Percentiles rank a stretch among this genome's conserved stretches.
phyloP scores from a whole-genome alignment of 2,329 filamentous ascomycete genomes.

The Spiromastix sp. region DNA sequence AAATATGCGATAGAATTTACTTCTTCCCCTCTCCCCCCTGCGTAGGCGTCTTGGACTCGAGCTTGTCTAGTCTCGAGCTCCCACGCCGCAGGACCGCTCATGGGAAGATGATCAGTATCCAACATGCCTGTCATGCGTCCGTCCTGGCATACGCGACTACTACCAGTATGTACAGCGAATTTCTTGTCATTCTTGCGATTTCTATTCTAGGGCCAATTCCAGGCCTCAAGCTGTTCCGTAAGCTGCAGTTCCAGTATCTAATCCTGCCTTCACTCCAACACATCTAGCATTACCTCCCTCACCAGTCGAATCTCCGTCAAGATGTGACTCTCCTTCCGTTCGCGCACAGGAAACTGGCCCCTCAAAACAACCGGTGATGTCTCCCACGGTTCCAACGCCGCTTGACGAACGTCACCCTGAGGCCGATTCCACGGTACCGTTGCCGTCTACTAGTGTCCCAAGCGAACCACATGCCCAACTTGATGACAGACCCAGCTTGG shows the following conservation, averaged over 20 bases:
- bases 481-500: no score
- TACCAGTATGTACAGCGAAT: constrained; percentile 24
- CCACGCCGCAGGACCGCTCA: constrained; percentile 22
- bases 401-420: not conserved
- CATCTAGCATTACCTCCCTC: constrained; percentile 22
- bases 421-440: constrained; percentile 2
- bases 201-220: no score
- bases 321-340: constrained; percentile 23
- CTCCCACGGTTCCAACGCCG: constrained; percentile 13
- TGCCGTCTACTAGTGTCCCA: constrained; percentile 1
- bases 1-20: constrained; percentile 31
- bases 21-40: constrained; percentile 12
- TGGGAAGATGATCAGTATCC: constrained; percentile 33
- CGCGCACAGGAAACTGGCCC: constrained; percentile 17
- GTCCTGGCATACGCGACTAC: constrained; percentile 21
- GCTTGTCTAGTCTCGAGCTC: constrained; percentile 19
- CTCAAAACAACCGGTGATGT: constrained; percentile 16
- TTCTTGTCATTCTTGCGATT: constrained; percentile 8
- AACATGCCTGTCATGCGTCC: constrained; percentile 25
- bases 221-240: no score
- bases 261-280: constrained; percentile 8
- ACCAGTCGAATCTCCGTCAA: constrained; percentile 20
- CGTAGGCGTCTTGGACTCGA: constrained; percentile 28
- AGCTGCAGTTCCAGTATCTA: not conserved
- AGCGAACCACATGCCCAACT: no score